Base-by-base conservation (phyloP, 805 yeast genomes). In the Wickerhamomyces strasburgensis region DNA sequence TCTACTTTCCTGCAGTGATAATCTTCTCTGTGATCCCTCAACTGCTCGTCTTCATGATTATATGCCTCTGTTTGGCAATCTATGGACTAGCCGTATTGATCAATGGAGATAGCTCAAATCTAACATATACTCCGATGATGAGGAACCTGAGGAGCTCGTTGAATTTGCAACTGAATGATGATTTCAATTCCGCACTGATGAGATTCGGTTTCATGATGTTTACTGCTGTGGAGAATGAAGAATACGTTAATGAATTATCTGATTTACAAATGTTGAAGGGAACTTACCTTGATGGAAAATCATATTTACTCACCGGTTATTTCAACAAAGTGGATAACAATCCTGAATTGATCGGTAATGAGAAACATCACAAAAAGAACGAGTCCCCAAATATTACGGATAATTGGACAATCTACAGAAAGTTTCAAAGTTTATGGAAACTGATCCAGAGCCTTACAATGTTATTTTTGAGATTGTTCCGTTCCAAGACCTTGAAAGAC, bases 1-100 rank as follows among this genome's bases (percentile, higher is more conserved):
- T 63, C 9, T 58, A 62, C 29, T 68, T 81, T 48, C 90, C 88
- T 13, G 54, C 68, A 6, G 67, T 73, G 5, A 71, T 80, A 19
- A 57, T 75, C 11, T 53, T 77, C 40, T 81, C 87, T 2, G 76
- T 78, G 44, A 56, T 75, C 11, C 94, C 95, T 1, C 89, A 84
- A 49, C 54, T 83, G 14, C 55, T 78, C 27, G 73, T 80, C 1
- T 44, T 77, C 4, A 40, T 52, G 5, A 68, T 82, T 14, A 72
- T 78, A 5, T 11, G 60, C 1, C 48, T 80, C 13, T 81, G 93
- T 40, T 49, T 68, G 0, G 32, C 56, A 0, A 73, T 83, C 5
- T 82, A 80, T 49, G 48, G 63, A 0, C 43, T 78, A 30, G 89
- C 95, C 0, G 67, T 77, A 1, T 32, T 80, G 5, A 68, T 76